These are phyloP conservation scores for Pichia sp. DNA, from an alignment of 1,139 yeast species.

Conservation along the genomic window DNA sequence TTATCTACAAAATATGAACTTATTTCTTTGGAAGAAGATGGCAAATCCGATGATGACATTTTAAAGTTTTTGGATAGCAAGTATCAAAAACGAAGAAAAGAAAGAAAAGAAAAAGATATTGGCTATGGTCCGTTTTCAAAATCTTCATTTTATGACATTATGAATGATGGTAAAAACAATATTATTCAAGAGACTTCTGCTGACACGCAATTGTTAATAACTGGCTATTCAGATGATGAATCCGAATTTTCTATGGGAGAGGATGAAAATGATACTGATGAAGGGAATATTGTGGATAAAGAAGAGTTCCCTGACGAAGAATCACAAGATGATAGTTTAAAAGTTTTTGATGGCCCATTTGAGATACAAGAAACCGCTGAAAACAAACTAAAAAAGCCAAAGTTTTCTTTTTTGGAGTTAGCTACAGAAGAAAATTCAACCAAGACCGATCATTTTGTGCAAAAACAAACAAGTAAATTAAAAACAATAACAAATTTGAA, in stretches of 20 bases:
- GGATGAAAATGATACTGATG: not conserved
- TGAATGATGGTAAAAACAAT: slow-evolving; percentile 13
- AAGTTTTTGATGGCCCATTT: no score
- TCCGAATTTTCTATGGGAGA: slow-evolving; percentile 4
- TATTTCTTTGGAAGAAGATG: slow-evolving; percentile 26
- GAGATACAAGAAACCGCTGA: no score
- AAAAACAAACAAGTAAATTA: no score
- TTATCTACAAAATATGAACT: slow-evolving; percentile 25
- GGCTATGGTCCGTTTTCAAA: slow-evolving; percentile 27
- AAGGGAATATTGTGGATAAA: no score
- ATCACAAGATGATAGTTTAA: no score
- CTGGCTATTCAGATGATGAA: slow-evolving; percentile 8
- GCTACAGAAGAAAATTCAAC: no score
- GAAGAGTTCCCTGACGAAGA: no score
- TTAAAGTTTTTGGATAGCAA: slow-evolving; percentile 21
- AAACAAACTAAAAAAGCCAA: no score
- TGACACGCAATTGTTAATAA: not conserved
- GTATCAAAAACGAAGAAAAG: slow-evolving; percentile 21
- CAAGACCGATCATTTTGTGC: no score
- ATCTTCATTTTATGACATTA: slow-evolving; percentile 19
- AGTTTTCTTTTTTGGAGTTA: no score
- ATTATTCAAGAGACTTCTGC: not conserved
- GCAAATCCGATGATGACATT: slow-evolving; percentile 25
- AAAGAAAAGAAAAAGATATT: slow-evolving; percentile 23
- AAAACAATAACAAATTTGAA: no score